Conservation (phyloP, 2,329 filamentous ascomycete species). For the Monilinia fructicola region DNA sequence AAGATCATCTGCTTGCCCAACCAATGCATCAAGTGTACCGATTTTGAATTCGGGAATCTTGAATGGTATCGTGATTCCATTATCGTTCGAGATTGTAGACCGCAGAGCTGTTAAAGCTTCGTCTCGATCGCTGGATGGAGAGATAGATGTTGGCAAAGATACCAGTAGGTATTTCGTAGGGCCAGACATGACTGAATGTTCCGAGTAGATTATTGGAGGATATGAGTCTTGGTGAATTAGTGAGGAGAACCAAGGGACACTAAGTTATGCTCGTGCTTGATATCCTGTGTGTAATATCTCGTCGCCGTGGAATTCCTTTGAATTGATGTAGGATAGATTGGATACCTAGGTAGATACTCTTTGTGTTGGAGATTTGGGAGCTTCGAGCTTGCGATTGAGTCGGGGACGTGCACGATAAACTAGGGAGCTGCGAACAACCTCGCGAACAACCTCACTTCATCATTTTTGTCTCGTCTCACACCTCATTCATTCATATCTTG, state of each 20-base stretch:
- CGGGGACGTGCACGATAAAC: conserved; percentile 23
- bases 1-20: conserved; percentile 94
- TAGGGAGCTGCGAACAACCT: conserved; percentile 19
- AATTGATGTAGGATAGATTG: conserved; percentile 11
- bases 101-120: conserved; percentile 78
- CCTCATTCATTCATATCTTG: conserved; percentile 13
- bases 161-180: conserved; percentile 74
- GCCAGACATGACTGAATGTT: conserved; percentile 34
- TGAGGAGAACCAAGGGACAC: neutral
- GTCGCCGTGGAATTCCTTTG: conserved; percentile 1
- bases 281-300: neutral
- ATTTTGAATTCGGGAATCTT: conserved; percentile 94
- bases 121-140: conserved; percentile 74
- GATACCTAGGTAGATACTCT: neutral
- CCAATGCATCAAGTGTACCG: conserved; percentile 88
- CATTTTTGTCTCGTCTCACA: neutral
- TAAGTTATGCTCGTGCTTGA: neutral
- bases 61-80: conserved; percentile 75
- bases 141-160: conserved; percentile 84
- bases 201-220: neutral
- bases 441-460: conserved; percentile 5
- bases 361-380: conserved; percentile 20
- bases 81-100: conserved; percentile 69
- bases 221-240: neutral
- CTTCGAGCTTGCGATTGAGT: conserved; percentile 25